Base-by-base conservation (phyloP, 495 filamentous ascomycete genomes). In the Stereocaulon alpinum region DNA sequence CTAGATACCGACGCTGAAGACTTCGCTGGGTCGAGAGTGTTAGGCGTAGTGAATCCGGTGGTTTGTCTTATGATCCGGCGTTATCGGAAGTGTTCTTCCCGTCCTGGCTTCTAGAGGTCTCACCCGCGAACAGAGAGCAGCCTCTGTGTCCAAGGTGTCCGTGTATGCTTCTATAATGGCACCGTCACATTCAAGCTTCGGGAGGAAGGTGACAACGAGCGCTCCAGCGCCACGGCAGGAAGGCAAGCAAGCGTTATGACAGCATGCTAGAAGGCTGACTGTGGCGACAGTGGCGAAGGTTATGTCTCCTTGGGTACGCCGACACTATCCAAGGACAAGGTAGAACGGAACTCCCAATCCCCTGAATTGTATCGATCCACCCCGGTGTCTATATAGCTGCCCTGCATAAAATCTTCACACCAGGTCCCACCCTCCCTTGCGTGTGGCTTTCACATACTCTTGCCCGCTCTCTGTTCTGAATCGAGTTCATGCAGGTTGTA, bases 381-480 rank as follows among this genome's bases (percentile, higher is more conserved):
- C 49, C 49, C 49, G 18, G 29, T n/a, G 49, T 37, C 49, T 52
- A 22, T 18, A 37, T 22, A 18, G 49, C 49, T 34, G 49, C 15
- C 14, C 49, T 29, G 34, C 49, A 52, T 52, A 52, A 37, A 52
- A 32, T 18, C 18, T 52, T 29, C 49, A 52, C 34, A 51, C 32
- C 49, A 52, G 34, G n/a, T 22, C 49, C 29, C 30, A 29, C 49
- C 49, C 49, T 52, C 49, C 49, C 49, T 52, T 29, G 15, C 29
- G n/a, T 32, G n/a, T 29, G 49, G 49, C 49, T 52, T 29, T 34
- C 49, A 52, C 49, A 52, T 52, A n/a, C 34, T 37, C 34, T 37
- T 37, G 34, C 2, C 34, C 6, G 34, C 18, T 32, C 32, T n/a
- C 30, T n/a, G 18, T 52, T 29, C 29, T 37, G 49, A 52, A 34